phyloP scores from a whole-genome alignment of 768 basidiomycete genomes.

The Auricularia auricula-judae region DNA sequence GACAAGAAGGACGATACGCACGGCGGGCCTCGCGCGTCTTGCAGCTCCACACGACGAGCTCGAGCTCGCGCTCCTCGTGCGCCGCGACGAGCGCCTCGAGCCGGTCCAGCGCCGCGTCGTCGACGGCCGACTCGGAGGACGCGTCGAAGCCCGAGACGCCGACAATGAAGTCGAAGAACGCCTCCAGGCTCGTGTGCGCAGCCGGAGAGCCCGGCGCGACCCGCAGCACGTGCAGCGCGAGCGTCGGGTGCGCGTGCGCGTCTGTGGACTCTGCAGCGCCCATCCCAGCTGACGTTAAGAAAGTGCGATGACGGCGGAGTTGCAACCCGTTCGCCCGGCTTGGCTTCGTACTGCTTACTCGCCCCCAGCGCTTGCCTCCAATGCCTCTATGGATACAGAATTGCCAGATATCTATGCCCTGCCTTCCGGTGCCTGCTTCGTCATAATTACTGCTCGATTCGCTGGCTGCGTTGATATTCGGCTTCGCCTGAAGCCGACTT shows the following conservation, averaged over 20 bases:
- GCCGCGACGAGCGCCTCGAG: not conserved
- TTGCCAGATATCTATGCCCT: no score
- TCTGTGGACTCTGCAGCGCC: not conserved
- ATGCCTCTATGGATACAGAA: no score
- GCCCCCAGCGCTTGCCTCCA: no score
- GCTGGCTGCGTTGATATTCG: no score
- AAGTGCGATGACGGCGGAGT: no score
- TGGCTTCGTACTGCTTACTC: no score
- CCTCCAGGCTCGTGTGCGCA: conserved; percentile 71
- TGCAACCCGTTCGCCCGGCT: no score
- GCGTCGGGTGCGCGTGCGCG: not conserved
- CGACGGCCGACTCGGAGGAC: not conserved
- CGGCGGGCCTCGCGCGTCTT: conserved; percentile 66
- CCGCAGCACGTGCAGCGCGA: conserved; percentile 65
- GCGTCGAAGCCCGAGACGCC: conserved; percentile 57
- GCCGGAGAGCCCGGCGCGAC: conserved; percentile 87
- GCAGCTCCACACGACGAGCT: conserved; percentile 74
- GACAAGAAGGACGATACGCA: conserved; percentile 23
- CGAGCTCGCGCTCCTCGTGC: conserved; percentile 30
- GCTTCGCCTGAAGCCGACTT: no score
- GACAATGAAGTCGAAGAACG: conserved; percentile 95
- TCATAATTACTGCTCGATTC: no score
- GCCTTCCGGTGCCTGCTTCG: no score
- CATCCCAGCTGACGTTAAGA: not conserved
- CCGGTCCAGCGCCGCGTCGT: not conserved